phyloP scores from a whole-genome alignment of 345 rosid species.

The Gossypium australe region DNA sequence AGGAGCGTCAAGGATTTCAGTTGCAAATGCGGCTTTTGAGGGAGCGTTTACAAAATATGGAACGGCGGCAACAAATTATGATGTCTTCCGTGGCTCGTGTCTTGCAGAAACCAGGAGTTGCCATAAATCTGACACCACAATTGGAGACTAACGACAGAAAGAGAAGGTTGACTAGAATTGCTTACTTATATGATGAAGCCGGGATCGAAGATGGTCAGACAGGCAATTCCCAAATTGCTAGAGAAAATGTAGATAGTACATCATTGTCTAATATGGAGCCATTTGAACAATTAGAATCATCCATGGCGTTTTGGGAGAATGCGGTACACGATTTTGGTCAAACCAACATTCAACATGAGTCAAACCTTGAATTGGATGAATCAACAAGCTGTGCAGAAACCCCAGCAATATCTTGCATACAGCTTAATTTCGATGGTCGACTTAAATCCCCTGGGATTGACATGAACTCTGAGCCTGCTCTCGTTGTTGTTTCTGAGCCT shows the following conservation, averaged over 20 bases:
- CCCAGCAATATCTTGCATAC: slow-evolving; percentile 49
- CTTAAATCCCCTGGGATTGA: slow-evolving; percentile 65
- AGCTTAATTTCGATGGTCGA: slow-evolving; percentile 38
- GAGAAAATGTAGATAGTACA: slow-evolving; percentile 31
- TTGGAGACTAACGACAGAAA: slow-evolving; percentile 52
- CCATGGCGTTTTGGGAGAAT: slow-evolving; percentile 68
- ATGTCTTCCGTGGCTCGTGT: slow-evolving; percentile 43
- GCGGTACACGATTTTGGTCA: slow-evolving; percentile 35
- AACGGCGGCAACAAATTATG: slow-evolving; percentile 51
- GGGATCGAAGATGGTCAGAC: slow-evolving; percentile 36
- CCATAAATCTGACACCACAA: slow-evolving; percentile 46
- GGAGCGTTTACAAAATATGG: slow-evolving; percentile 58
- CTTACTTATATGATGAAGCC: slow-evolving; percentile 33
- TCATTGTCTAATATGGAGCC: slow-evolving; percentile 42
- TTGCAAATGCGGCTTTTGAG: slow-evolving; percentile 50
- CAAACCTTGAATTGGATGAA: slow-evolving; percentile 60
- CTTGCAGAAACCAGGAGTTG: slow-evolving; percentile 63
- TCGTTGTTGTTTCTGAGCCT: slow-evolving; percentile 26
- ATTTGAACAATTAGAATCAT: slow-evolving; percentile 60
- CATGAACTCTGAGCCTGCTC: slow-evolving; percentile 73
- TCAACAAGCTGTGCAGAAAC: slow-evolving; percentile 67
- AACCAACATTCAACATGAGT: slow-evolving; percentile 19
- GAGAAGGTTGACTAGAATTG: slow-evolving; percentile 61
- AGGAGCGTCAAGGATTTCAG: slow-evolving; percentile 51
- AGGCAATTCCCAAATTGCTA: slow-evolving; percentile 28